phyloP scores from a whole-genome alignment of 2,329 filamentous ascomycete genomes.

The Paraphaeosphaeria sporulosa region DNA sequence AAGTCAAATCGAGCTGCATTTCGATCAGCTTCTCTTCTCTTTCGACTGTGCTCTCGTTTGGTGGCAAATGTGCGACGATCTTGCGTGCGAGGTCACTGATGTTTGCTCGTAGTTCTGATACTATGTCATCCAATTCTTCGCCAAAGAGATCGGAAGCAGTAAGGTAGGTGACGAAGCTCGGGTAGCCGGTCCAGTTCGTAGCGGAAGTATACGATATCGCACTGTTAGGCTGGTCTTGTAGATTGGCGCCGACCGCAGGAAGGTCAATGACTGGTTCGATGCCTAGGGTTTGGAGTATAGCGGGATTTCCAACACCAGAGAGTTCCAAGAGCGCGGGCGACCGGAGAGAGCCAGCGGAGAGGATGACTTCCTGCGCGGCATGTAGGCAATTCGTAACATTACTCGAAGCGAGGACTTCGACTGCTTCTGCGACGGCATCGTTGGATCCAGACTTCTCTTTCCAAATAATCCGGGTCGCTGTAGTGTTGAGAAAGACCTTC shows the following conservation, averaged over 20 bases:
- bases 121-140: slow-evolving; percentile 29
- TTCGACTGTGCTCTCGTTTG: slow-evolving; percentile 29
- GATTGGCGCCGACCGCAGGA: slow-evolving; percentile 41
- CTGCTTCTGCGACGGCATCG: slow-evolving; percentile 29
- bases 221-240: slow-evolving; percentile 46
- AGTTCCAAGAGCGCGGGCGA: slow-evolving; percentile 46
- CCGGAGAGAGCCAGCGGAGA: slow-evolving; percentile 45
- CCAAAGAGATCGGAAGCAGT: slow-evolving; percentile 48
- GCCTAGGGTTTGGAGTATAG: slow-evolving; percentile 31
- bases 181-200: slow-evolving; percentile 49
- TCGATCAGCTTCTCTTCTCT: slow-evolving; percentile 53
- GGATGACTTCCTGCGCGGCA: slow-evolving; percentile 42
- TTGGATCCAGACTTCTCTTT: slow-evolving; percentile 11
- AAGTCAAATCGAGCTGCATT: slow-evolving; percentile 59
- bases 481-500: slow-evolving; percentile 53
- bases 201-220: slow-evolving; percentile 33
- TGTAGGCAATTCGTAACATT: slow-evolving; percentile 27
- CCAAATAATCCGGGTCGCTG: slow-evolving; percentile 53
- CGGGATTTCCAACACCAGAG: slow-evolving; percentile 48
- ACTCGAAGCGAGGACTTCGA: slow-evolving; percentile 31
- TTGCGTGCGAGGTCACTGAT: slow-evolving; percentile 38
- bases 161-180: slow-evolving; percentile 47
- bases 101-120: slow-evolving; percentile 32
- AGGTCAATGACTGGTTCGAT: slow-evolving; percentile 30
- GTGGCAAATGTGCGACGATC: slow-evolving; percentile 30